Evolutionary conservation across 2,329 filamentous ascomycete genomes (phyloP), one percentile per base, ranked within the genome.

Genomic region (Arthrobotrys entomopaga): DNA sequence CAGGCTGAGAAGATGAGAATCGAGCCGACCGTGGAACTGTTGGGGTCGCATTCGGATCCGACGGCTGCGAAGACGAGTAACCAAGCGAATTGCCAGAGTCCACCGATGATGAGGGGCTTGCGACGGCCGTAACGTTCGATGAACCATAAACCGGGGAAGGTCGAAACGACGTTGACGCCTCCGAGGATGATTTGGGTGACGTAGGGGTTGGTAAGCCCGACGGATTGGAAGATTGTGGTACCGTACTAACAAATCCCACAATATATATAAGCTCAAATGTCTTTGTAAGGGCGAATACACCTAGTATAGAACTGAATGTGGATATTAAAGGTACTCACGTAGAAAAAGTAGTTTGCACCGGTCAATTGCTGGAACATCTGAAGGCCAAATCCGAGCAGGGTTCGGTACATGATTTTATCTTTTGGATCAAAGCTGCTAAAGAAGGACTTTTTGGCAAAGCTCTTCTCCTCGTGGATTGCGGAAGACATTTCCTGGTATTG

Each of bases 61-160:
- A 90, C 83, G 0, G 84, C 83, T 29, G 87, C 88, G 79, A 90
- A 91, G 71, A 92, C 82, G 40, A 89, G 82, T 59, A 91, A 84
- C 84, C 88, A 90, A 2, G 83, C 80, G 43, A 87, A 86, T 82
- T 90, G 89, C 88, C 89, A 91, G 13, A 89, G 77, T 1, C 86
- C 88, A 48, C 89, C 90, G 13, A 86, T 79, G 76, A 91, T 86
- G 0, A 92, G 83, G 2, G 88, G 89, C 80, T 86, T 86, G 52
- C 90, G 87, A n/a, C 90, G 87, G 38, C 89, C 89, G 67, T 85
- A 89, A 75, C 85, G 85, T 79, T 91, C 88, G 0, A 91, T 88
- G 20, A 91, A 84, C 76, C 87, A 91, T 3, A 92, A 83, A 29
- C 89, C 89, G 40, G 85, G 84, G 76, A 91, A 87, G 15, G 89